Conservation (phyloP, 202 grass and related monocot species). For the Dendrocalamus latiflorus region DNA sequence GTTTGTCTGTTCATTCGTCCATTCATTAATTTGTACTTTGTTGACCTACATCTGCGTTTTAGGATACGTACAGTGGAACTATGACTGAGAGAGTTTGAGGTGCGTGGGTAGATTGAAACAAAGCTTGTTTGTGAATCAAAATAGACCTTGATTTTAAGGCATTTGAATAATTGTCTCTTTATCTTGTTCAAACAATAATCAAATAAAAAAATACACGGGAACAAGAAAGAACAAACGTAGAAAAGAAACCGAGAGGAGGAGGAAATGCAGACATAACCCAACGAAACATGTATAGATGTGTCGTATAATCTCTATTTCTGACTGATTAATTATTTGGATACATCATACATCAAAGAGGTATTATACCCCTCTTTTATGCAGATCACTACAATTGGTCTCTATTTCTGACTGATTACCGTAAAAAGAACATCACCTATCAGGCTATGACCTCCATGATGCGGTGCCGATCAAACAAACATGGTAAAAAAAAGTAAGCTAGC, state of each 20-base stretch:
- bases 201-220: neutral
- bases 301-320: neutral
- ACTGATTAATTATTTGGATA: neutral
- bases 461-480: neutral
- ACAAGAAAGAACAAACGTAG: neutral
- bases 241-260: neutral
- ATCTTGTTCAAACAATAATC: neutral
- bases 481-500: neutral
- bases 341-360: neutral
- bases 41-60: no score
- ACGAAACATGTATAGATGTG: neutral
- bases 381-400: neutral
- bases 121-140: neutral
- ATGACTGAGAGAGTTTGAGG: no score
- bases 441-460: neutral
- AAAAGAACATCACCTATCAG: neutral
- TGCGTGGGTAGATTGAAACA: neutral
- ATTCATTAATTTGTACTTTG: no score
- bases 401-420: no score
- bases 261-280: neutral
- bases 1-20: neutral
- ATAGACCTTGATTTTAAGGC: neutral
- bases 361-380: neutral
- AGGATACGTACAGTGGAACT: neutral
- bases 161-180: neutral